These are phyloP conservation scores for Suhomyces maxii DNA, from an alignment of 1,139 yeast genomes.

Conservation along the genomic window DNA sequence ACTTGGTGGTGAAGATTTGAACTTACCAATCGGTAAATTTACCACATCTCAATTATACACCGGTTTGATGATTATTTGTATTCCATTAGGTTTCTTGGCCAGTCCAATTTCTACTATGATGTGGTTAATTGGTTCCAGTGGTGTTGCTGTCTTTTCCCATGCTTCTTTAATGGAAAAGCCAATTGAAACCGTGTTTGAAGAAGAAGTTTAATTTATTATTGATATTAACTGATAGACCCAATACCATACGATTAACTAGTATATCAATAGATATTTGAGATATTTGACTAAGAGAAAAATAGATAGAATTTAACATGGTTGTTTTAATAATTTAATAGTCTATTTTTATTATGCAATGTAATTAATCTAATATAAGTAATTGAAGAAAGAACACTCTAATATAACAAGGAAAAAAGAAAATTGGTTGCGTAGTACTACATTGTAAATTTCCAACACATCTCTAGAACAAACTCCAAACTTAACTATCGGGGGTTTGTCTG, in stretches of 20 bases:
- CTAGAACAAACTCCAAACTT: background rate
- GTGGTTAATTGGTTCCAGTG: slow-evolving; percentile 97
- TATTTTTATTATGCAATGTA: no score
- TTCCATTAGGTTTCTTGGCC: slow-evolving; percentile 90
- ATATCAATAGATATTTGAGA: background rate
- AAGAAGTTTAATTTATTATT: slow-evolving; percentile 48
- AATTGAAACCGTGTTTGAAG: slow-evolving; percentile 95
- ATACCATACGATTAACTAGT: background rate
- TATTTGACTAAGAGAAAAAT: no score
- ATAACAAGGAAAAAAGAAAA: no score
- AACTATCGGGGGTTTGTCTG: background rate
- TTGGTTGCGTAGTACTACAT: background rate
- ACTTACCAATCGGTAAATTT: slow-evolving; percentile 63
- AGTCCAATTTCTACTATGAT: slow-evolving; percentile 90
- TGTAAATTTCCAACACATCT: background rate
- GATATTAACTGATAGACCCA: background rate
- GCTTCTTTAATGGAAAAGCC: slow-evolving; percentile 97
- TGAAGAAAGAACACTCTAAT: no score
- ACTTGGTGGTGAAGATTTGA: slow-evolving; percentile 80
- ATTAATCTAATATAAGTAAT: background rate
- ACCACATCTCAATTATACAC: slow-evolving; percentile 88
- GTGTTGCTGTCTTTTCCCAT: slow-evolving; percentile 83
- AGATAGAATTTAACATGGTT: no score
- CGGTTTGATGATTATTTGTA: slow-evolving; percentile 70
- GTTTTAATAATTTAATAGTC: no score